phyloP scores from a whole-genome alignment of 2,329 filamentous ascomycete genomes.

The Diaporthe ampelina region DNA sequence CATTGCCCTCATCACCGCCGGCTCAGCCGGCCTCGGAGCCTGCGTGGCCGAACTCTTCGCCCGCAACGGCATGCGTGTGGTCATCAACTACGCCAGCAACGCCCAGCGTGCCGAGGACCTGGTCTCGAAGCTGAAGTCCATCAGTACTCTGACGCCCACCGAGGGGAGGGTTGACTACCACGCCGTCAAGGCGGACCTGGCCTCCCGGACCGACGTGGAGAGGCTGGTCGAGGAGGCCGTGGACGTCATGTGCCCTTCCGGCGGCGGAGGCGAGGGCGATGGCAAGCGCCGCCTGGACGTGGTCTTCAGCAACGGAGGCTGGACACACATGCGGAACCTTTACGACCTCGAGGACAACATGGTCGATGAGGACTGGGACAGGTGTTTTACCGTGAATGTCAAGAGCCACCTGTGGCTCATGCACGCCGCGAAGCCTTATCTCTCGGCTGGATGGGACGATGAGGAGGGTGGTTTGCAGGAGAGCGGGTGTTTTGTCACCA shows the following conservation, averaged over 20 bases:
- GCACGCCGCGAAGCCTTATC: constrained; percentile 65
- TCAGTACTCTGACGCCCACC: constrained; percentile 63
- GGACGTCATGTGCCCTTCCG: constrained; percentile 63
- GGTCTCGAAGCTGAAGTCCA: constrained; percentile 64
- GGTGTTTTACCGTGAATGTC: constrained; percentile 72
- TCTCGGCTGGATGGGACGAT: constrained; percentile 58
- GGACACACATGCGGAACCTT: constrained; percentile 63
- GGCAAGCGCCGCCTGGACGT: constrained; percentile 72
- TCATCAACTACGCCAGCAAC: constrained; percentile 80
- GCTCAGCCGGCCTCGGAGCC: constrained; percentile 78
- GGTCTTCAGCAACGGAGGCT: constrained; percentile 80
- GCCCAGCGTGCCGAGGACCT: constrained; percentile 71
- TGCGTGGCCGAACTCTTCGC: constrained; percentile 77
- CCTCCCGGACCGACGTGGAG: constrained; percentile 69
- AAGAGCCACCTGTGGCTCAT: constrained; percentile 73
- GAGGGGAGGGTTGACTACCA: constrained; percentile 52
- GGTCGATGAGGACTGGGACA: constrained; percentile 72
- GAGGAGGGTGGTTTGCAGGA: constrained; percentile 58
- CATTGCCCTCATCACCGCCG: constrained; percentile 64
- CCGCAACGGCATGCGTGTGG: constrained; percentile 75
- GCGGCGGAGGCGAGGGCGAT: not conserved
- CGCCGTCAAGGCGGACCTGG: constrained; percentile 77
- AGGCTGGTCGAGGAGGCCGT: constrained; percentile 72
- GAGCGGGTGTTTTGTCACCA: constrained; percentile 68
- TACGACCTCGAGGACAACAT: constrained; percentile 65